Evolutionary conservation across 2,329 filamentous ascomycete species (phyloP).

Genomic region (Trematosphaeria pertusa): DNA sequence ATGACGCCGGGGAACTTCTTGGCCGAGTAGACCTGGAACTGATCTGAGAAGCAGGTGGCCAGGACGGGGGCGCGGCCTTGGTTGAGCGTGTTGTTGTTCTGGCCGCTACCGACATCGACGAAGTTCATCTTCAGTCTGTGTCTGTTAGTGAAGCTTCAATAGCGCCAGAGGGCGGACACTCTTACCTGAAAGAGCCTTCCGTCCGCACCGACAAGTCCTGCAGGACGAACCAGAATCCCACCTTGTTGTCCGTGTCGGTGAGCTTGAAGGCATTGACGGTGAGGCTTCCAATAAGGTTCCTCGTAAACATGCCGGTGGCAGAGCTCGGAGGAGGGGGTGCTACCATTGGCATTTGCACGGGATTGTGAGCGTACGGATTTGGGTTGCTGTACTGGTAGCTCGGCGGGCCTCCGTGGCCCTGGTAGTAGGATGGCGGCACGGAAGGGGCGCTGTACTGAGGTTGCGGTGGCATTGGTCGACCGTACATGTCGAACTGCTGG

Average conservation of each 20-base stretch:
- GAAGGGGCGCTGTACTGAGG: conserved; percentile 13
- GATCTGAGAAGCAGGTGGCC: conserved; percentile 83
- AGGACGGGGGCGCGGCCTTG: conserved; percentile 80
- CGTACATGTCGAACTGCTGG: conserved; percentile 50
- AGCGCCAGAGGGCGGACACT: conserved; percentile 1
- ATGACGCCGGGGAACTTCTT: conserved; percentile 99
- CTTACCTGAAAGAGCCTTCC: conserved; percentile 87
- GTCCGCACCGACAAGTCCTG: conserved; percentile 95
- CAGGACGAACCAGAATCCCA: conserved; percentile 95
- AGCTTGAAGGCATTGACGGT: conserved; percentile 88
- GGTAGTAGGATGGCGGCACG: conserved; percentile 23
- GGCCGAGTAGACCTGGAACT: conserved; percentile 92
- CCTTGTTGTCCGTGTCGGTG: conserved; percentile 77
- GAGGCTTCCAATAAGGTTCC: conserved; percentile 92
- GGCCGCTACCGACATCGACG: conserved; percentile 76
- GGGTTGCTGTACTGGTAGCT: conserved; percentile 9
- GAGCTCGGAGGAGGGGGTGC: conserved; percentile 47
- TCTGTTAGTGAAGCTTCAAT: conserved; percentile 15
- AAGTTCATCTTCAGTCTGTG: conserved; percentile 74
- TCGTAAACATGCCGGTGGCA: conserved; percentile 85
- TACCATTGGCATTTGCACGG: conserved; percentile 21
- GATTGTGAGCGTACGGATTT: conserved; percentile 14
- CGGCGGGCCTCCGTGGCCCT: conserved; percentile 16
- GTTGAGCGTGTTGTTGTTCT: conserved; percentile 65
- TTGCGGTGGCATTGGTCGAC: conserved; percentile 39